These are phyloP conservation scores for Tricladium varicosporioides DNA, from an alignment of 2,329 filamentous ascomycete genomes.

Conservation along the genomic window DNA sequence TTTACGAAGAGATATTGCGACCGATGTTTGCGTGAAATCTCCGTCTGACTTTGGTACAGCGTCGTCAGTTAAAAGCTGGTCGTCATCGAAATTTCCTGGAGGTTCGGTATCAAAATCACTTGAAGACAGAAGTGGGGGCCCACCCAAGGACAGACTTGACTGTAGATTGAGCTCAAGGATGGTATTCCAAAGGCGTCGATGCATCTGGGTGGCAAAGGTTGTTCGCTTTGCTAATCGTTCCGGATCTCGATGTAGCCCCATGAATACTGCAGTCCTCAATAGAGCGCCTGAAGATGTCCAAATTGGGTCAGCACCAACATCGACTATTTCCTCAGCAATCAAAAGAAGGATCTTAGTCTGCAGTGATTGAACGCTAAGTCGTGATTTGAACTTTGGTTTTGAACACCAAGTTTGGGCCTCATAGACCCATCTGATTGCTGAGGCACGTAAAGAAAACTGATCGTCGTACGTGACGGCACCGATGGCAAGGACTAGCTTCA, in stretches of 20 bases:
- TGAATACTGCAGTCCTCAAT: slow-evolving; percentile 45
- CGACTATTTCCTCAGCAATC: slow-evolving; percentile 40
- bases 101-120: slow-evolving; percentile 48
- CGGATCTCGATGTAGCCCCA: slow-evolving; percentile 52
- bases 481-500: slow-evolving; percentile 58
- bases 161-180: slow-evolving; percentile 48
- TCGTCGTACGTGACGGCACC: slow-evolving; percentile 52
- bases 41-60: slow-evolving; percentile 34
- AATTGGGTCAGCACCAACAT: slow-evolving; percentile 44
- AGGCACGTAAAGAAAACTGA: slow-evolving; percentile 45
- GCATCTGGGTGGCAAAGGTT: slow-evolving; percentile 43
- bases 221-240: slow-evolving; percentile 36
- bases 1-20: slow-evolving; percentile 42
- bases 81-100: slow-evolving; percentile 50
- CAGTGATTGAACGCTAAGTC: slow-evolving; percentile 48
- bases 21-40: slow-evolving; percentile 41
- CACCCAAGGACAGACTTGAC: slow-evolving; percentile 45
- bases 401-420: slow-evolving; percentile 55
- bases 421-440: slow-evolving; percentile 55
- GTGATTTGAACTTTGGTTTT: slow-evolving; percentile 51
- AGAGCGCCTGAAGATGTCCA: slow-evolving; percentile 48
- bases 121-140: slow-evolving; percentile 43
- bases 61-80: slow-evolving; percentile 39
- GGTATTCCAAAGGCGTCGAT: slow-evolving; percentile 51
- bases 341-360: slow-evolving; percentile 47